phyloP scores from a whole-genome alignment of 2,329 filamentous ascomycete genomes.

The Hymenoscyphus fructigenus region DNA sequence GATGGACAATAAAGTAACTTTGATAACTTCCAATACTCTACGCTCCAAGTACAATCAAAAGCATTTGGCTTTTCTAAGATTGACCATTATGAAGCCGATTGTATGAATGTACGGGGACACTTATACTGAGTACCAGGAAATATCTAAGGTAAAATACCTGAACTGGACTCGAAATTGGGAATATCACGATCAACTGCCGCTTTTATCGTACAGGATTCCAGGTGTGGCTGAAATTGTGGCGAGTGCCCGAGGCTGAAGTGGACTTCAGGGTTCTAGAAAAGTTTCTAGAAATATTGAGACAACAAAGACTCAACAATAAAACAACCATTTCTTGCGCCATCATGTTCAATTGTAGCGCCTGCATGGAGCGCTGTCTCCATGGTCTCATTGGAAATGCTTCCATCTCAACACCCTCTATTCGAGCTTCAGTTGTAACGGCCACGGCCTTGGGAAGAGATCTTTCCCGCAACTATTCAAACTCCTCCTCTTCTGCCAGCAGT shows the following conservation, averaged over 20 bases:
- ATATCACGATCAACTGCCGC: too few relatives aligned
- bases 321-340: neutral
- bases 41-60: too few relatives aligned
- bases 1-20: too few relatives aligned
- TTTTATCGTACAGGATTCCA: too few relatives aligned
- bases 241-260: neutral
- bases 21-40: too few relatives aligned
- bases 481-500: neutral
- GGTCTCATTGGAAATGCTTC: conserved; percentile 29
- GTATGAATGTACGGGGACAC: too few relatives aligned
- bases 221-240: neutral
- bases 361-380: conserved; percentile 33
- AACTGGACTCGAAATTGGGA: too few relatives aligned
- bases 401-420: conserved; percentile 11
- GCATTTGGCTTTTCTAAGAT: too few relatives aligned
- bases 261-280: neutral
- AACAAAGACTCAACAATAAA: neutral
- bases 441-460: conserved; percentile 10
- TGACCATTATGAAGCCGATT: too few relatives aligned
- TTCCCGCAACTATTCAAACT: conserved; percentile 14
- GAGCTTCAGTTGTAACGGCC: conserved; percentile 3
- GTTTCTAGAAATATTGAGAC: neutral
- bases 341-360: conserved; percentile 34
- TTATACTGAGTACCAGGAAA: too few relatives aligned
- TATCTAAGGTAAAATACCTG: too few relatives aligned